Evolutionary conservation across 306 rosid species (phyloP).

Genomic region (Gastrolobium villosum): DNA sequence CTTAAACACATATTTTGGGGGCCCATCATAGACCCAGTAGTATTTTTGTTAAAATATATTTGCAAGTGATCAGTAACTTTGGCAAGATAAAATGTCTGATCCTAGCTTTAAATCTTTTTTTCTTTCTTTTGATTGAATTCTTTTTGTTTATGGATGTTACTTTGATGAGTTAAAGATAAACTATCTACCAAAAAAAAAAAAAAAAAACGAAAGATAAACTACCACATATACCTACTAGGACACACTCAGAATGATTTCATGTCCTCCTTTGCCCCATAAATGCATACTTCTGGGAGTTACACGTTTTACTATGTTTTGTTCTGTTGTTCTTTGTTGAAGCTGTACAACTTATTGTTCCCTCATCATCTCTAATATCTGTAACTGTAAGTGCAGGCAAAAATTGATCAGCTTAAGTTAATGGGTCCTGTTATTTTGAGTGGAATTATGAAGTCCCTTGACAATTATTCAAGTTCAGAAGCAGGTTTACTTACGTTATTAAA

Average conservation of each 20-base stretch:
- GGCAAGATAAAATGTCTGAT: constrained; percentile 7
- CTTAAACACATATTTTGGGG: no score
- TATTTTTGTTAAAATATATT: constrained; percentile 20
- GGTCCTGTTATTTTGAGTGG: constrained; percentile 94
- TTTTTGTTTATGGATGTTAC: constrained; percentile 22
- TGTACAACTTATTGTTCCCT: constrained; percentile 15
- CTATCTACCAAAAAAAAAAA: no score
- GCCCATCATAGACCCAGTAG: background rate
- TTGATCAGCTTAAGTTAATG: constrained; percentile 89
- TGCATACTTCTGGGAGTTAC: constrained; percentile 20
- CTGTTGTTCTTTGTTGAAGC: background rate
- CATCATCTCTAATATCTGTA: constrained; percentile 45
- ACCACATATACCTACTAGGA: constrained; percentile 22
- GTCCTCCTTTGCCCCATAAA: background rate
- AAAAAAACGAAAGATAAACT: background rate
- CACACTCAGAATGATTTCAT: constrained; percentile 37
- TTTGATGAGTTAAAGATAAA: background rate
- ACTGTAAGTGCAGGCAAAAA: constrained; percentile 73
- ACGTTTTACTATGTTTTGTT: constrained; percentile 21
- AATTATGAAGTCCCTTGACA: constrained; percentile 92
- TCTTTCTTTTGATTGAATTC: constrained; percentile 22
- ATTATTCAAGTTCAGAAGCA: constrained; percentile 71
- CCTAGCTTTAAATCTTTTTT: background rate
- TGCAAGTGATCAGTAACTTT: background rate
- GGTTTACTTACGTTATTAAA: constrained; percentile 58